Conservation (phyloP, 768 basidiomycete species). For the Mycena rosella region DNA sequence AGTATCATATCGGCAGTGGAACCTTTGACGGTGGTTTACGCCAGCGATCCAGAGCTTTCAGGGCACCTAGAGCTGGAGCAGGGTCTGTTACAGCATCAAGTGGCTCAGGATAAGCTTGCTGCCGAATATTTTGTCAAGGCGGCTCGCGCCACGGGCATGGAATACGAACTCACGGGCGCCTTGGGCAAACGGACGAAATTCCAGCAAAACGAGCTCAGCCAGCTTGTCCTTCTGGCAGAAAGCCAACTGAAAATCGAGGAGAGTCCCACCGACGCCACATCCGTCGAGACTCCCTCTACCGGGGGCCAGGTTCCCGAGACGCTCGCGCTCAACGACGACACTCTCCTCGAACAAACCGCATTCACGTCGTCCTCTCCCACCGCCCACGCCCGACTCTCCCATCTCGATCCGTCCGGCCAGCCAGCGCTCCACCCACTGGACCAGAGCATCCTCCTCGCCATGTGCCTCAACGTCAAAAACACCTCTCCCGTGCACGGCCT, state of each 20-base stretch:
- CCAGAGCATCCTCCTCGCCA: conserved; percentile 90
- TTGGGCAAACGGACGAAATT: conserved; percentile 95
- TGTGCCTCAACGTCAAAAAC: conserved; percentile 92
- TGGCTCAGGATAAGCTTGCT: conserved; percentile 82
- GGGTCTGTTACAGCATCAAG: conserved; percentile 83
- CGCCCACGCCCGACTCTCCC: conserved; percentile 62
- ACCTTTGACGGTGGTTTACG: conserved; percentile 54
- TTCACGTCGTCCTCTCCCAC: conserved; percentile 80
- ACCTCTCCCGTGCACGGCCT: conserved; percentile 92
- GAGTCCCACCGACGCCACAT: conserved; percentile 16
- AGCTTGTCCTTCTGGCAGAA: conserved; percentile 95
- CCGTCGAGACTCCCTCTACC: conserved; percentile 25
- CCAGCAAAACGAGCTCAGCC: conserved; percentile 86
- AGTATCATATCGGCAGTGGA: conserved; percentile 56
- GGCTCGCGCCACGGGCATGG: conserved; percentile 79
- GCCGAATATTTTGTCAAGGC: conserved; percentile 83
- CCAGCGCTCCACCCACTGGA: conserved; percentile 93
- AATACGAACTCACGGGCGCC: conserved; percentile 94
- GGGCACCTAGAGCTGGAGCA: conserved; percentile 80
- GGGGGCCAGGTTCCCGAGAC: conserved; percentile 74
- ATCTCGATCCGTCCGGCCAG: conserved; percentile 87
- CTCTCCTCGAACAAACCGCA: conserved; percentile 92
- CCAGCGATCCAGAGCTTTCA: conserved; percentile 71
- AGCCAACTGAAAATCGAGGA: conserved; percentile 61
- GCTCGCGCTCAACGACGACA: conserved; percentile 93